Evolutionary conservation across 192 early-diverging fungal species (phyloP), one percentile per base, ranked within the genome.

Genomic region (Coemansia umbellata): DNA sequence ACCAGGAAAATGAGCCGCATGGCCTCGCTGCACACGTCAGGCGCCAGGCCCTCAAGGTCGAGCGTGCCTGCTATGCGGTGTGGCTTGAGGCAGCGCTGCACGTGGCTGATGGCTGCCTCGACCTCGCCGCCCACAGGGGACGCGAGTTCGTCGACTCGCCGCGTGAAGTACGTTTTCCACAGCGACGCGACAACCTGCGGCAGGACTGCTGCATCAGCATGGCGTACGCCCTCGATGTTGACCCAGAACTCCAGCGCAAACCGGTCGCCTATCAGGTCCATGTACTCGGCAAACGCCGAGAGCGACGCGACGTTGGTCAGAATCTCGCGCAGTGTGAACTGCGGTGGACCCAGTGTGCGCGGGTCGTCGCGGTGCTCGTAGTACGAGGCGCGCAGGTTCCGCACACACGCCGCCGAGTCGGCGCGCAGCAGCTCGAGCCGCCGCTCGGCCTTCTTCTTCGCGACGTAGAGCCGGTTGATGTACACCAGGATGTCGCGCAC

Each of bases 261-360:
- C 63, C 83, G 77, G 49, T 76, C 69, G 3, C 83, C 85, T 10
- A 76, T 78, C 17, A 81, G 74, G 58, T 92, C 88, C 84, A 87
- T 84, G 63, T 85, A 90, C 62, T 90, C 91, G 55, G 84, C 85
- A 69, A 92, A 90, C 36, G 84, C 87, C 0, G 86, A 85, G 5
- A 90, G 55, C 3, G 86, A 79, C 0, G 81, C 51, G 0, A 84
- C 78, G 44, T 89, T 85, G 5, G 80, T 78, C 14, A 92, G 67
- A 15, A 90, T 82, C 30, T 82, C 81, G 27, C 66, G 66, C 33
- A 86, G 60, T 2, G 67, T 73, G 39, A 82, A 73, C 11, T 71
- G 75, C 9, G 81, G 78, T n/a, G 69, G 68, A 4, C 63, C 63
- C 45, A 72, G 55, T 31, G 32, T 58, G 15, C 41, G 41, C 1